Base-by-base conservation (phyloP, 129 eudicot genomes). In the Flaveria brownii region DNA sequence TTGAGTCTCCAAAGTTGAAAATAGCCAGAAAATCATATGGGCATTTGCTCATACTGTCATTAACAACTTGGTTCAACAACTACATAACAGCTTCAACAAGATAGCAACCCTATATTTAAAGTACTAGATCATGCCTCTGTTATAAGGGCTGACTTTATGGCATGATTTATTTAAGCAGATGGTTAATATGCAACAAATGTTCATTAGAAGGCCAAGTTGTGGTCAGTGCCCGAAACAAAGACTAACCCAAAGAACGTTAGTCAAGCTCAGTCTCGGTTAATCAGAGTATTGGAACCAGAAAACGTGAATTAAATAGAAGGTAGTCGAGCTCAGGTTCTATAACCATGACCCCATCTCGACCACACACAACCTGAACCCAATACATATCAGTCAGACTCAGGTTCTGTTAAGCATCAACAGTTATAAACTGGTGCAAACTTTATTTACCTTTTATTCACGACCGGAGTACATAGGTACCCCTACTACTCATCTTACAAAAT, bases 1-100 rank as follows among this genome's bases (percentile, higher is more conserved):
- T 93, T 0, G 98, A 90, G 85, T 90, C 98, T 6, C 97, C 97
- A 60, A 93, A 93, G 87, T 93, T 90, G 78, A 88, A 93, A 41
- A 93, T 72, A 4, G 98, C 96, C 36, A 90, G 96, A 63, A 90
- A 90, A 18, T 77, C 71, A 66, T 97, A 93, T 3, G 77, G 77
- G 50, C 50, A 4, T 11, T 63, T 23, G 57, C n/a, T 49, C 10
- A 14, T 18, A 14, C 15, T 25, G 45, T 73, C 81, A 71, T 39
- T 54, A 17, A 41, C 78, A 49, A 79, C 73, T 23, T 65, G 73
- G 25, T 69, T 81, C 60, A 73, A 18, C 39, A 77, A 17, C 51
- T 36, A 36, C 41, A 36, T 5, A 36, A 36, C 41, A 36, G 41
- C 41, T 36, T 36, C 41, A 36, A 36, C 41, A 36, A 1, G 41